Percentiles rank a stretch among this genome's conserved stretches.
Evolutionary conservation across 306 rosid genomes (phyloP).

Genomic region (Coriaria nepalensis): DNA sequence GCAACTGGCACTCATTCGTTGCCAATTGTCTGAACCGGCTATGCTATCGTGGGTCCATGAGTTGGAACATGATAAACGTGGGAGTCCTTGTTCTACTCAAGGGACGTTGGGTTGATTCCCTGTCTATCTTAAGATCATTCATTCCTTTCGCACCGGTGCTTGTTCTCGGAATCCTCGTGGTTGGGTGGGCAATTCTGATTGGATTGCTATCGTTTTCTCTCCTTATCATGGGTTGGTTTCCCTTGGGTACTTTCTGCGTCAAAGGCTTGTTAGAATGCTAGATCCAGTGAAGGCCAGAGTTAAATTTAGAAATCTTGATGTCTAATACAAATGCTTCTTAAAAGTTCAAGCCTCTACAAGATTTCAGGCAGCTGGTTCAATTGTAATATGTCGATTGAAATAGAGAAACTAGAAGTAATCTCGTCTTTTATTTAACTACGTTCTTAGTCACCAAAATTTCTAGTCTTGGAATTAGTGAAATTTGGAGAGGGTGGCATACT

Average conservation of each 20-base stretch:
- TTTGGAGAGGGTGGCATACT: too few relatives aligned
- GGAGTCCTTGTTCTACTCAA: constrained; percentile 55
- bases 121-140: constrained; percentile 60
- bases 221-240: constrained; percentile 74
- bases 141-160: constrained; percentile 67
- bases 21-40: constrained; percentile 72
- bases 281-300: constrained; percentile 1
- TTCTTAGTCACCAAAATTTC: too few relatives aligned
- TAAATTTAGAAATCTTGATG: neutral
- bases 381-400: too few relatives aligned
- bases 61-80: constrained; percentile 80
- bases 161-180: constrained; percentile 45
- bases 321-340: too few relatives aligned
- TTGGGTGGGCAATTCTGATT: constrained; percentile 68
- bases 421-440: too few relatives aligned
- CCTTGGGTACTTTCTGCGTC: constrained; percentile 45
- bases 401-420: too few relatives aligned
- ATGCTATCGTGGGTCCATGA: constrained; percentile 62
- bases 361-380: too few relatives aligned
- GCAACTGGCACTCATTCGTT: constrained; percentile 70
- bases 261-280: constrained; percentile 51
- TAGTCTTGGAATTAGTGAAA: too few relatives aligned
- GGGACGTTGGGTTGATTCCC: constrained; percentile 70
- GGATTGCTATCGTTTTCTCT: constrained; percentile 46
- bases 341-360: too few relatives aligned